Conservation (phyloP, 495 filamentous ascomycete species). For the Geopyxis carbonaria region DNA sequence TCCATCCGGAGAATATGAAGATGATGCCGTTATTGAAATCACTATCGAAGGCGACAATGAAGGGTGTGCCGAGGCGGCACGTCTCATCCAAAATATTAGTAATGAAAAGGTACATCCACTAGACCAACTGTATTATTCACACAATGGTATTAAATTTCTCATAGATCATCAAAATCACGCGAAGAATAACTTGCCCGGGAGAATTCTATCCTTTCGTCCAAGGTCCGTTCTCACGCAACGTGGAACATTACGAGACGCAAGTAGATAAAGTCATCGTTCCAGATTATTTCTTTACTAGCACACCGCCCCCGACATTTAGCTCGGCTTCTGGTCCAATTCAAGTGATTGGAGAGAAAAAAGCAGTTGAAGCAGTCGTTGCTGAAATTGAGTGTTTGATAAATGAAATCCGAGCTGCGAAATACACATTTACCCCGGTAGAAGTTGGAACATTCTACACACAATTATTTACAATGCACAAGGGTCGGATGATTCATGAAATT, state of each 20-base stretch:
- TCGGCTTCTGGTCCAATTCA: constrained; percentile 38
- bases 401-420: constrained; percentile 33
- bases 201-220: constrained; percentile 94
- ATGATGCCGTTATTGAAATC: constrained; percentile 66
- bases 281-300: constrained; percentile 18
- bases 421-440: constrained; percentile 11
- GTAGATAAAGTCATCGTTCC: constrained; percentile 22
- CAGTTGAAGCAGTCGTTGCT: constrained; percentile 59
- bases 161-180: constrained; percentile 50
- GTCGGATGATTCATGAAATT: constrained; percentile 64
- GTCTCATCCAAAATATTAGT: constrained; percentile 68
- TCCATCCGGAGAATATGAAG: constrained; percentile 44
- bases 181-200: constrained; percentile 61
- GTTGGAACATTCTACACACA: constrained; percentile 9
- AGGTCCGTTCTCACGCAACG: constrained; percentile 52
- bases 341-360: constrained; percentile 69
- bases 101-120: constrained; percentile 44
- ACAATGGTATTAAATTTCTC: too few relatives aligned
- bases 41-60: constrained; percentile 78
- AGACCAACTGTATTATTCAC: neutral
- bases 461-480: constrained; percentile 73
- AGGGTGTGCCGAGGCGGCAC: constrained; percentile 59
- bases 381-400: constrained; percentile 61
- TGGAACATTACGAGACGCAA: constrained; percentile 46
- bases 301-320: constrained; percentile 14